phyloP scores from a whole-genome alignment of 225 moss, liverwort and hornwort species.

The Lunularia cruciata region DNA sequence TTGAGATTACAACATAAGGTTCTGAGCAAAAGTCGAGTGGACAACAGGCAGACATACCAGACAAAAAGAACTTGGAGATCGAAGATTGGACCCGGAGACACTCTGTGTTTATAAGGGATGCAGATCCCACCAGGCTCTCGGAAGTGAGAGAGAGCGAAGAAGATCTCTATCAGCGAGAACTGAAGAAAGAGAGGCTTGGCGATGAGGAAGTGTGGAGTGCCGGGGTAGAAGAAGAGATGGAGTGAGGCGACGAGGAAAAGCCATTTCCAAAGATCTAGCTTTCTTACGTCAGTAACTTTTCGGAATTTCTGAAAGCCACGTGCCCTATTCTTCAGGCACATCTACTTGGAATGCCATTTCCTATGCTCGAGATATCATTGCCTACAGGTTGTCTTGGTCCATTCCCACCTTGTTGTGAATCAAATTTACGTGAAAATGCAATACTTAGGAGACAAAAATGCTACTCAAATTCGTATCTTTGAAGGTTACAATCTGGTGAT shows the following conservation, averaged over 20 bases:
- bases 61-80: slow-evolving; percentile 8
- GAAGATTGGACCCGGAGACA: slow-evolving; percentile 1
- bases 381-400: no score
- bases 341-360: no score
- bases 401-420: background rate
- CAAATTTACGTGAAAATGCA: no score
- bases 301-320: slow-evolving; percentile 4
- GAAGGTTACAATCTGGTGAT: no score
- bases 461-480: no score
- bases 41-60: no score
- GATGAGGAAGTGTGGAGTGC: background rate
- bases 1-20: no score
- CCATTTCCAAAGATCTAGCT: background rate
- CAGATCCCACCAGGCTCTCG: slow-evolving; percentile 3
- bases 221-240: background rate
- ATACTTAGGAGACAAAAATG: no score
- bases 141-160: background rate
- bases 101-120: background rate
- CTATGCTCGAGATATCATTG: no score
- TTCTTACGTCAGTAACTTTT: background rate
- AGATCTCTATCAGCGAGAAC: slow-evolving; percentile 7
- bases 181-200: slow-evolving; percentile 5
- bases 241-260: background rate
- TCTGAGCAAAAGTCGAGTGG: no score
- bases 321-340: background rate